Evolutionary conservation across 768 basidiomycete species (phyloP).

Genomic region (Phlegmacium glaucopus): DNA sequence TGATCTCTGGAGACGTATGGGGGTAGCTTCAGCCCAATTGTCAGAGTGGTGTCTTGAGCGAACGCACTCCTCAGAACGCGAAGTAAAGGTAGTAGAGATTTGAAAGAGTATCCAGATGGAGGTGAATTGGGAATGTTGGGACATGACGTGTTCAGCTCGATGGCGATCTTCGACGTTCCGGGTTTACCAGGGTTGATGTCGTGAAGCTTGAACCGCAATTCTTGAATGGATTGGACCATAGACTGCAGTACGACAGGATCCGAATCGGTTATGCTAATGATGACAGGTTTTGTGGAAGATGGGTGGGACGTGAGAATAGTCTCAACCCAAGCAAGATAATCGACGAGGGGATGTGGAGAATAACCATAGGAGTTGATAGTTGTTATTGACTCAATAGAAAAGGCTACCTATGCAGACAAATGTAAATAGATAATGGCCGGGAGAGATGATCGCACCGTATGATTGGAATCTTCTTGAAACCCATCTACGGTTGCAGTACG

Average conservation of each 20-base stretch:
- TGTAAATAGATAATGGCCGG: constrained; percentile 1
- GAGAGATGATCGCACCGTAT: constrained; percentile 46
- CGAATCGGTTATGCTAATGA: constrained; percentile 77
- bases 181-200: constrained; percentile 15
- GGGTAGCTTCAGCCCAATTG: constrained; percentile 76
- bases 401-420: constrained; percentile 48
- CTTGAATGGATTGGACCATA: constrained; percentile 62
- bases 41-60: constrained; percentile 48
- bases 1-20: constrained; percentile 67
- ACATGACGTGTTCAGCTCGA: constrained; percentile 85
- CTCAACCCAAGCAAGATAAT: constrained; percentile 64
- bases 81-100: constrained; percentile 51
- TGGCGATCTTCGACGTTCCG: constrained; percentile 43
- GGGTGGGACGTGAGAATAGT: constrained; percentile 40
- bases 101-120: constrained; percentile 63
- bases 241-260: constrained; percentile 42
- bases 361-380: constrained; percentile 87
- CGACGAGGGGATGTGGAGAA: constrained; percentile 69
- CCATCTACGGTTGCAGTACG: constrained; percentile 72
- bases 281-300: constrained; percentile 48
- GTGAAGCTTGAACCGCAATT: constrained; percentile 41
- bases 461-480: constrained; percentile 59
- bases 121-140: constrained; percentile 69
- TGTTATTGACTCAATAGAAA: constrained; percentile 45
- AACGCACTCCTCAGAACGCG: constrained; percentile 48